A percentile compares a stretch with the other conserved stretches of the same genome.
phyloP scores from a whole-genome alignment of 2,329 filamentous ascomycete species.

The Penicillium sp. region DNA sequence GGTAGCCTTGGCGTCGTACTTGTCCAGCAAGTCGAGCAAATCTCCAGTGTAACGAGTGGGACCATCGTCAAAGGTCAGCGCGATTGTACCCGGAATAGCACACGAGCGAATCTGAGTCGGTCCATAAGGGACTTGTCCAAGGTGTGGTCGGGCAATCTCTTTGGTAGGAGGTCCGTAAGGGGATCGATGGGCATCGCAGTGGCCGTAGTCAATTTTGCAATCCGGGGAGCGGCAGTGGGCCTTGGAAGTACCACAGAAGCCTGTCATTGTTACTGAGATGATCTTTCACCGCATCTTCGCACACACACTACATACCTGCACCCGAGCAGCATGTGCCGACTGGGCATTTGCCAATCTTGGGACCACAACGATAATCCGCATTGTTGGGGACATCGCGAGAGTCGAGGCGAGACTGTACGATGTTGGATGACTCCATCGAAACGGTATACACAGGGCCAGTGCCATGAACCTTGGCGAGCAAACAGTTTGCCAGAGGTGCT shows the following conservation, averaged over 20 bases:
- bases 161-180: conserved; percentile 39
- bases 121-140: conserved; percentile 40
- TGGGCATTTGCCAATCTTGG: conserved; percentile 34
- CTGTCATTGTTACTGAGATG: conserved; percentile 20
- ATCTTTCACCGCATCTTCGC: not conserved
- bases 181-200: conserved; percentile 38
- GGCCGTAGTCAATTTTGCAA: conserved; percentile 42
- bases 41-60: conserved; percentile 63
- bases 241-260: conserved; percentile 40
- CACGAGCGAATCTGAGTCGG: conserved; percentile 41
- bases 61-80: conserved; percentile 69
- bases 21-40: conserved; percentile 62
- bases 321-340: conserved; percentile 41
- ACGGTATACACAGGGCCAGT: conserved; percentile 4
- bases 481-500: conserved; percentile 12
- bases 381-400: conserved; percentile 16
- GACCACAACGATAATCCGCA: conserved; percentile 36
- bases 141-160: conserved; percentile 35
- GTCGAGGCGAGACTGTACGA: conserved; percentile 8
- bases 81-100: conserved; percentile 58
- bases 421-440: not conserved
- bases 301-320: conserved; percentile 31
- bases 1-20: conserved; percentile 64
- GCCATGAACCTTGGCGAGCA: not conserved
- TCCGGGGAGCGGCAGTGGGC: conserved; percentile 44